These are phyloP conservation scores for Meira nashicola DNA, from an alignment of 1,284 basidiomycete genomes.

Conservation along the genomic window DNA sequence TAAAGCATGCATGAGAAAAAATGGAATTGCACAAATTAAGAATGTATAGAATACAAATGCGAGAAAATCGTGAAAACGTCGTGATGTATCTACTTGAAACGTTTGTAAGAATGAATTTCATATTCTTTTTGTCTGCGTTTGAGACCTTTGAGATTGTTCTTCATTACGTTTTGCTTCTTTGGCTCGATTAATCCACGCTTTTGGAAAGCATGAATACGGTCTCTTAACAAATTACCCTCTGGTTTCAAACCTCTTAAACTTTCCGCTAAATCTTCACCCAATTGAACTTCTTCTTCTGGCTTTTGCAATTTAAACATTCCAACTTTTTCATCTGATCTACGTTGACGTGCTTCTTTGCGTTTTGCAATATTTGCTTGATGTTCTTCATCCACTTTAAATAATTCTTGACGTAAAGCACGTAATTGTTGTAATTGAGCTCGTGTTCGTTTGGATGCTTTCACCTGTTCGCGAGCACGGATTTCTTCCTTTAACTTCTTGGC, in stretches of 20 bases:
- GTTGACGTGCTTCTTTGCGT: background rate
- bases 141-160: slow-evolving; percentile 1
- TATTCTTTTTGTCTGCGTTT: slow-evolving; percentile 12
- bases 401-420: slow-evolving; percentile 2
- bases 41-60: background rate
- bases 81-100: slow-evolving; percentile 10
- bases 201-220: slow-evolving; percentile 9
- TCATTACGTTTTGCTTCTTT: background rate
- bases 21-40: no score
- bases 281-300: slow-evolving; percentile 9
- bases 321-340: slow-evolving; percentile 4
- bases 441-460: slow-evolving; percentile 4
- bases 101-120: slow-evolving; percentile 17
- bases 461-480: background rate
- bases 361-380: background rate
- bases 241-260: slow-evolving; percentile 12
- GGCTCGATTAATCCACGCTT: slow-evolving; percentile 14
- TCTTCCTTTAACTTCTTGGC: slow-evolving; percentile 8
- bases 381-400: background rate
- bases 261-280: slow-evolving; percentile 17
- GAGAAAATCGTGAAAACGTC: background rate
- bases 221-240: slow-evolving; percentile 15
- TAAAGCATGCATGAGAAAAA: no score
- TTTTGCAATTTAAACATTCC: slow-evolving; percentile 13
- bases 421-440: background rate